Conservation (phyloP, 1,139 yeast species). For the Yamadazyma buinensis region DNA sequence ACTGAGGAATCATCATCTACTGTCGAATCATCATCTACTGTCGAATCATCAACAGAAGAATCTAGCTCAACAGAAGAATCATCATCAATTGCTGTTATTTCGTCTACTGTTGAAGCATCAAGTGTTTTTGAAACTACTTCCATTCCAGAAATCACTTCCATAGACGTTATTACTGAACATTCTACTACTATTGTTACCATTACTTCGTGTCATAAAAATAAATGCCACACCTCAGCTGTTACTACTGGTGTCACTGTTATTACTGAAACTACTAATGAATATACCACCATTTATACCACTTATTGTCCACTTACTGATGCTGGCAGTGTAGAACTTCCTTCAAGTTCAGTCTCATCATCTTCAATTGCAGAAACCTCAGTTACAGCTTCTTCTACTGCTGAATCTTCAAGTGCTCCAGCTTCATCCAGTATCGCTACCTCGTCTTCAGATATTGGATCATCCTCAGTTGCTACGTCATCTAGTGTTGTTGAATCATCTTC, state of each 20-base stretch:
- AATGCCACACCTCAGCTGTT: conserved; percentile 19
- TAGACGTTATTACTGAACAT: conserved; percentile 6
- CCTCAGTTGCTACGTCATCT: conserved; percentile 8
- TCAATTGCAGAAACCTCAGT: conserved; percentile 5
- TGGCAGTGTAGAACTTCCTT: conserved; percentile 6
- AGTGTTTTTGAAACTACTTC: conserved; percentile 4
- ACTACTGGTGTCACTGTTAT: conserved; percentile 25
- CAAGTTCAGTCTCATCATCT: conserved; percentile 3
- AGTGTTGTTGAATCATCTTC: conserved; percentile 8
- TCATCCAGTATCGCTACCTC: neutral
- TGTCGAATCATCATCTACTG: conserved; percentile 7
- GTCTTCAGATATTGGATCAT: neutral
- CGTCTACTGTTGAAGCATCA: conserved; percentile 1
- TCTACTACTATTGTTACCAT: conserved; percentile 33
- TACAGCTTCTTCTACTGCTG: conserved; percentile 2
- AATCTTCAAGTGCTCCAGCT: conserved; percentile 2
- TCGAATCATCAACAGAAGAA: conserved; percentile 8
- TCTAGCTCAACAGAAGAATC: conserved; percentile 1
- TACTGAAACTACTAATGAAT: conserved; percentile 14
- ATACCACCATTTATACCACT: conserved; percentile 22
- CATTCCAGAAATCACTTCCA: conserved; percentile 11
- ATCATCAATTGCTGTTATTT: conserved; percentile 2
- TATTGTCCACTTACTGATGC: conserved; percentile 23
- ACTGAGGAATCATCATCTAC: conserved; percentile 3
- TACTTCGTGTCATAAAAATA: conserved; percentile 39